Conservation (phyloP, 2,329 filamentous ascomycete species). For the Epichloe sibirici region DNA sequence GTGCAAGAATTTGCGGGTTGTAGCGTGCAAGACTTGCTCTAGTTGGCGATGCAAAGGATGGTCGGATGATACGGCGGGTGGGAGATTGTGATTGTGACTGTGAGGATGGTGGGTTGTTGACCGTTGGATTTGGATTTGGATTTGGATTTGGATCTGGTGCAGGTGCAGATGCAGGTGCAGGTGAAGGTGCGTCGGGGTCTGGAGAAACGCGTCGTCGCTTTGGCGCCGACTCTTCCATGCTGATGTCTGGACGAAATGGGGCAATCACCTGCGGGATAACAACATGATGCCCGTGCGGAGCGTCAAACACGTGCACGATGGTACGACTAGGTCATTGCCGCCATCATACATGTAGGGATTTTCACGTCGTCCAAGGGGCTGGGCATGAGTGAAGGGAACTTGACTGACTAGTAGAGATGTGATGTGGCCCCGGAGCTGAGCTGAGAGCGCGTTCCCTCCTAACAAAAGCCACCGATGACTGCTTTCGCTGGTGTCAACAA, state of each 20-base stretch:
- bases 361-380: not conserved
- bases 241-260: not conserved
- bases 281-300: slow-evolving; percentile 1
- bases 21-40: slow-evolving; percentile 49
- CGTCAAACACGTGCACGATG: not conserved
- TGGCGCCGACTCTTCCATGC: slow-evolving; percentile 42
- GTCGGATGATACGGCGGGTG: slow-evolving; percentile 23
- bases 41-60: slow-evolving; percentile 56
- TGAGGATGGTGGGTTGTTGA: slow-evolving; percentile 4
- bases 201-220: slow-evolving; percentile 29
- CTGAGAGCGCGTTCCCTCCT: slow-evolving; percentile 4
- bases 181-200: slow-evolving; percentile 1
- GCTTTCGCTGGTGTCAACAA: not conserved
- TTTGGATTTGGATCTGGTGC: not conserved
- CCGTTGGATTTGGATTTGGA: not conserved
- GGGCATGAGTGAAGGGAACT: not conserved
- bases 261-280: not conserved
- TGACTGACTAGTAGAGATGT: no score
- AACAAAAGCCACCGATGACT: not conserved
- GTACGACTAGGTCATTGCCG: not conserved
- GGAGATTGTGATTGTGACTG: slow-evolving; percentile 1
- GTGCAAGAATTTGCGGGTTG: slow-evolving; percentile 44
- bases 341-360: not conserved
- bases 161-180: not conserved
- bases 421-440: not conserved